A percentile compares a stretch with the other conserved stretches of the same genome.
phyloP scores from a whole-genome alignment of 805 yeast species.

The Saccharomycopsis fermentans region DNA sequence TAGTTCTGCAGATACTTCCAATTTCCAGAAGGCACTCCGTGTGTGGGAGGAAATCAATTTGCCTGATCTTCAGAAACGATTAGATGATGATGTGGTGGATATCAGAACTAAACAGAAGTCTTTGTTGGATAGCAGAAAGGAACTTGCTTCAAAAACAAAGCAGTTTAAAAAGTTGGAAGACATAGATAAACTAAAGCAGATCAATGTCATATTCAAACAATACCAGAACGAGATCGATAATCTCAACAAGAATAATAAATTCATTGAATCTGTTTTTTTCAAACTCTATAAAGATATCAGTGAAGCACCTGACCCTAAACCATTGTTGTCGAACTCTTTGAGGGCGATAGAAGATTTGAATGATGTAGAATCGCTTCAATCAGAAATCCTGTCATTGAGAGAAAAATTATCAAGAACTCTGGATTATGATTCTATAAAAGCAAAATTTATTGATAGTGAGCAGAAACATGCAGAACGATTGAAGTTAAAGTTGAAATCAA shows the following conservation, averaged over 20 bases:
- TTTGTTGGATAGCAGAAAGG: slow-evolving; percentile 63
- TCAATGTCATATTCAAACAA: slow-evolving; percentile 56
- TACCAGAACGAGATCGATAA: slow-evolving; percentile 86
- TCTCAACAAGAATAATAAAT: slow-evolving; percentile 67
- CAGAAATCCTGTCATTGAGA: slow-evolving; percentile 34
- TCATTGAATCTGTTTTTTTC: slow-evolving; percentile 63
- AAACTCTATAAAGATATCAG: slow-evolving; percentile 65
- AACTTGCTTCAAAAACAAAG: slow-evolving; percentile 76
- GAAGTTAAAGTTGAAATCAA: slow-evolving; percentile 47
- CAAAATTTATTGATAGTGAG: slow-evolving; percentile 50
- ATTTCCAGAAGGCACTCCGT: slow-evolving; percentile 49
- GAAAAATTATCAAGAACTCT: slow-evolving; percentile 55
- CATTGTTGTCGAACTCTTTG: slow-evolving; percentile 60
- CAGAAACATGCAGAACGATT: slow-evolving; percentile 47
- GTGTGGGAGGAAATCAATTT: slow-evolving; percentile 71
- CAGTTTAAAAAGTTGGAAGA: slow-evolving; percentile 65
- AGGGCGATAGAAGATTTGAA: slow-evolving; percentile 48
- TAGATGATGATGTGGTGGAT: slow-evolving; percentile 67
- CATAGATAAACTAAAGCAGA: slow-evolving; percentile 51
- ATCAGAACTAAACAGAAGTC: slow-evolving; percentile 60
- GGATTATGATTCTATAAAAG: slow-evolving; percentile 70
- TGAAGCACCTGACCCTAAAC: slow-evolving; percentile 91
- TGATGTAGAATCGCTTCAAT: slow-evolving; percentile 41
- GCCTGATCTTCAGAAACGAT: slow-evolving; percentile 53
- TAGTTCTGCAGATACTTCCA: not conserved